Base-by-base conservation (phyloP, 1,284 basidiomycete genomes). In the Leccinum fuscescens region DNA sequence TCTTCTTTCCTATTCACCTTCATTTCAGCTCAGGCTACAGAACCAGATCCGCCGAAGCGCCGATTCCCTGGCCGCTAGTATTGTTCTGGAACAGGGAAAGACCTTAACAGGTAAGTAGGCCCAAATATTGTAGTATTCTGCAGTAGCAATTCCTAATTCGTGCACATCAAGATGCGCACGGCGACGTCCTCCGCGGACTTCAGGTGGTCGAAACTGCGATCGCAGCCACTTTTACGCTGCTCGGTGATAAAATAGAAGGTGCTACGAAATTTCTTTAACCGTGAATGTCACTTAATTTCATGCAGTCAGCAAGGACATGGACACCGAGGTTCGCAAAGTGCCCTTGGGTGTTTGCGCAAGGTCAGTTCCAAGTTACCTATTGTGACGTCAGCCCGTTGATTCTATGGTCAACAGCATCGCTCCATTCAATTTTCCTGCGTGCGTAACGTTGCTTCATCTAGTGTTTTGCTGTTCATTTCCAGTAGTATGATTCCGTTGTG, bases 401-500 rank as follows among this genome's bases (percentile, higher is more conserved):
- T 39, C 52, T 33, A 39, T 55, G 8, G n/a, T 39, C 52, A 51
- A 57, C 55, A 92, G 94, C 65, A 87, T 97, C 50, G 88, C 92
- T 29, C 95, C 95, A 8, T 96, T 95, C 80, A 96, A 96, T 74
- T 96, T 95, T 76, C 93, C 93, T 58, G 93, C 93, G 90, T 92
- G 73, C 70, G 86, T 52, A 48, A 54, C 20, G 1, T 60, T n/a
- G 53, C 48, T 35, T 51, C 12, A 44, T 35, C 22, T 17, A 11
- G 48, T 44, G 24, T n/a, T 35, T 49, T 11, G 8, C 6, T 37
- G 24, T 65, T 68, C 58, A 67, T 67, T 59, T 56, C 55, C 27
- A 54, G 51, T 58, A 94, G 94, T 12, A 97, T 97, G 94, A 98
- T 98, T 69, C 95, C 96, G 0, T 81, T 98, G 9, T 98, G 96